These are phyloP conservation scores for Verruconis gallopava DNA, from an alignment of 2,329 filamentous ascomycete species.

Conservation along the genomic window DNA sequence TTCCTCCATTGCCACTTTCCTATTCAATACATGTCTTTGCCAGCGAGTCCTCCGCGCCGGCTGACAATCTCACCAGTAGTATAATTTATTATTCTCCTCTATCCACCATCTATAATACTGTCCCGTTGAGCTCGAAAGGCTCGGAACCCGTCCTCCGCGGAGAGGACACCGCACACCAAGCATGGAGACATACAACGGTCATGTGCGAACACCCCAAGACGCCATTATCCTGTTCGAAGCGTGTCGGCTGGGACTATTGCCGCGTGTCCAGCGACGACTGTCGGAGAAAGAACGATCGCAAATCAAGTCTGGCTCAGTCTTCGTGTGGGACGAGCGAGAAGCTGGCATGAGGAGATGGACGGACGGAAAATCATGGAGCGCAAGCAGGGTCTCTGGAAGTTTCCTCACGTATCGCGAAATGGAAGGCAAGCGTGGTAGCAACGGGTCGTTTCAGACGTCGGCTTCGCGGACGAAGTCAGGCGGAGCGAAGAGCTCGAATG, in stretches of 20 bases:
- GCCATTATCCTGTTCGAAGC: conserved; percentile 98
- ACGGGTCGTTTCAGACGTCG: conserved; percentile 42
- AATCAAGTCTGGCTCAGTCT: conserved; percentile 92
- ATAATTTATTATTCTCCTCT: neutral
- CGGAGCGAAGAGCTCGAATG: conserved; percentile 65
- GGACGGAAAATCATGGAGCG: conserved; percentile 97
- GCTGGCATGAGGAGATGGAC: conserved; percentile 98
- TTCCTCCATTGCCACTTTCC: neutral
- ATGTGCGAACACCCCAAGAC: conserved; percentile 88
- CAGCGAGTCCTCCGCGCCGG: neutral
- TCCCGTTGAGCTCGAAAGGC: neutral
- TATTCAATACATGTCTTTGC: too few species aligned
- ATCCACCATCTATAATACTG: neutral
- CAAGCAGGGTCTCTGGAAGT: conserved; percentile 90
- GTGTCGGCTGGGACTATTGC: conserved; percentile 76
- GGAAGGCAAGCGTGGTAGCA: conserved; percentile 90
- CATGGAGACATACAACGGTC: conserved; percentile 96
- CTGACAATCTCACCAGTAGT: neutral
- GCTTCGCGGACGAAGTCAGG: conserved; percentile 9
- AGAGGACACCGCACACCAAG: neutral
- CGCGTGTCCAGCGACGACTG: conserved; percentile 79
- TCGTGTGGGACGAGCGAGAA: conserved; percentile 99
- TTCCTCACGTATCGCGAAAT: conserved; percentile 97
- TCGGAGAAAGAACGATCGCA: conserved; percentile 96
- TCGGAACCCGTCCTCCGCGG: neutral